Evolutionary conservation across 768 basidiomycete genomes (phyloP).

Genomic region (Termitomyces titanicus): DNA sequence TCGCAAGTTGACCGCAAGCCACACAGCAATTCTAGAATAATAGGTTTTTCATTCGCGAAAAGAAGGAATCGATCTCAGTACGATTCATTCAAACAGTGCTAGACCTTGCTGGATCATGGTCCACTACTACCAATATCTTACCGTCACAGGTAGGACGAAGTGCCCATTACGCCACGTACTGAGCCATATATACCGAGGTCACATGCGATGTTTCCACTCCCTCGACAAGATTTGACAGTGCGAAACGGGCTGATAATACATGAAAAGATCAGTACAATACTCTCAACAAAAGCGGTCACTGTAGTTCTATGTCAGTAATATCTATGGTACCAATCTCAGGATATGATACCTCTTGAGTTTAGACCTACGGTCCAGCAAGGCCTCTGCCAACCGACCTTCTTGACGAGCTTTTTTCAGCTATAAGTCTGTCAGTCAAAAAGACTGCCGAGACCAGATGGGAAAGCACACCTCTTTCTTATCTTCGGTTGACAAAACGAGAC

Average conservation of each 20-base stretch:
- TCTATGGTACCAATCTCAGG: not conserved
- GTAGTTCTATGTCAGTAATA: not conserved
- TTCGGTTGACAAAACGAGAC: slow-evolving; percentile 60
- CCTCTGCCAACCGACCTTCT: slow-evolving; percentile 79
- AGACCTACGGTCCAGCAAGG: slow-evolving; percentile 71
- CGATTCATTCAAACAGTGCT: not conserved
- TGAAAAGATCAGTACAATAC: not conserved
- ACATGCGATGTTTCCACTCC: not conserved
- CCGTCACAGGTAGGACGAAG: not conserved
- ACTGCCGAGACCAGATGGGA: not conserved
- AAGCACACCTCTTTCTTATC: slow-evolving; percentile 70
- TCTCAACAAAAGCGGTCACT: slow-evolving; percentile 52
- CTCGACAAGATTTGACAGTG: not conserved
- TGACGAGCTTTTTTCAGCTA: slow-evolving; percentile 77
- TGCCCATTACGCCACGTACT: not conserved
- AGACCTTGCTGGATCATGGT: not conserved
- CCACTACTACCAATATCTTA: not conserved
- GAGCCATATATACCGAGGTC: not conserved
- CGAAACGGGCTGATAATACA: not conserved
- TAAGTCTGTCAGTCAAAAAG: not conserved
- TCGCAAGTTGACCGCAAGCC: too few species aligned
- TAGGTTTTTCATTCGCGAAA: too few species aligned
- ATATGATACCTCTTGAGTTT: slow-evolving; percentile 74
- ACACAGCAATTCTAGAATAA: too few species aligned
- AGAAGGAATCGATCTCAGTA: not conserved